Conservation (phyloP, 169 alveolate species). For the Plasmodium coatneyi region DNA sequence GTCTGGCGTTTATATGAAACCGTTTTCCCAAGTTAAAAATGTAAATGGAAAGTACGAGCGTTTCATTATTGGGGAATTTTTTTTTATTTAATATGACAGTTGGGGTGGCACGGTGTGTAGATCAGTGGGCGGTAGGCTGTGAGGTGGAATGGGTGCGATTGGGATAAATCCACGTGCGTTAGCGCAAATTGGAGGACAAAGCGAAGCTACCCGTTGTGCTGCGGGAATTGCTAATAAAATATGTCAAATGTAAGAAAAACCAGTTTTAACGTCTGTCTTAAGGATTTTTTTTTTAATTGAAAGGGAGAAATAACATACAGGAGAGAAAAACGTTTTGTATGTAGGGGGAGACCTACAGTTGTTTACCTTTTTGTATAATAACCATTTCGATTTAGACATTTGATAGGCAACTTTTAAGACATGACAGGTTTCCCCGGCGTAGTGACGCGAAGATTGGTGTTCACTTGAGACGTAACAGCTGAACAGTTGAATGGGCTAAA, state of each 20-base stretch:
- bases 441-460: not conserved
- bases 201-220: not conserved
- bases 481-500: not conserved
- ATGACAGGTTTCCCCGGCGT: not conserved
- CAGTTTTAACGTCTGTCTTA: not conserved
- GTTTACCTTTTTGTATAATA: not conserved
- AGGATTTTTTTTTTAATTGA: not conserved
- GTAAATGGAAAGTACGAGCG: not conserved
- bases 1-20: constrained; percentile 2
- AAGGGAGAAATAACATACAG: not conserved
- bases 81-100: not conserved
- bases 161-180: not conserved
- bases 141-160: not conserved
- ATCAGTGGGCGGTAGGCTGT: not conserved
- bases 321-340: not conserved
- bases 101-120: not conserved
- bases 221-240: not conserved
- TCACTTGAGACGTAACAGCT: not conserved
- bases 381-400: not conserved
- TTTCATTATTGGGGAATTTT: not conserved
- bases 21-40: constrained; percentile 15
- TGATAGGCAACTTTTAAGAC: not conserved
- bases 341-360: not conserved
- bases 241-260: not conserved
- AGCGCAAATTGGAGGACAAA: not conserved